These are phyloP conservation scores for Chimonanthus praecox DNA, from an alignment of 164 flowering plant species.

Conservation along the genomic window DNA sequence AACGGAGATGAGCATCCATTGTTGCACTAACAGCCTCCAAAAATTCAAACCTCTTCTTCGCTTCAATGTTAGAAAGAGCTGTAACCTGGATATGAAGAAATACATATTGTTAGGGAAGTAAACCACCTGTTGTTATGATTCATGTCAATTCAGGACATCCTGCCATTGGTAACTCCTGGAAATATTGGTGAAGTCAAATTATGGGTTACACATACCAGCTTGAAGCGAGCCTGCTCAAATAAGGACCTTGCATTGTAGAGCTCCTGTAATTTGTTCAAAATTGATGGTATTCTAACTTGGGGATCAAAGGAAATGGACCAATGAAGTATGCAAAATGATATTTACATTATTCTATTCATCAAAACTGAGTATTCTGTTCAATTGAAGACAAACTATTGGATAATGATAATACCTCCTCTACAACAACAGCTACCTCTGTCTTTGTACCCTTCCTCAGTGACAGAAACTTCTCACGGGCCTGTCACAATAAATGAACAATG, in stretches of 20 bases:
- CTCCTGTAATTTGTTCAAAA: slow-evolving; percentile 66
- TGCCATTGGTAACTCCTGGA: neutral
- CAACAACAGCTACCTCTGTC: slow-evolving; percentile 39
- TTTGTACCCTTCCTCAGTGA: slow-evolving; percentile 61
- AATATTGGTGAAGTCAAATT: neutral
- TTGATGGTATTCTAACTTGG: slow-evolving; percentile 22
- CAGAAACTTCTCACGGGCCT: slow-evolving; percentile 69
- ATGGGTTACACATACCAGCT: slow-evolving; percentile 45
- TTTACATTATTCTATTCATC: slow-evolving; percentile 5
- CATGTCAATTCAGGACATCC: neutral
- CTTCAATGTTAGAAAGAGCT: slow-evolving; percentile 85
- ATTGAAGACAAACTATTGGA: slow-evolving; percentile 4
- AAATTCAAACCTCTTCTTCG: slow-evolving; percentile 93
- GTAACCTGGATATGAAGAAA: slow-evolving; percentile 46
- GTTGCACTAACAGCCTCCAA: slow-evolving; percentile 95
- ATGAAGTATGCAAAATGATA: slow-evolving; percentile 8
- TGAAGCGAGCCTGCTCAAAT: slow-evolving; percentile 97
- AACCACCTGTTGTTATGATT: neutral
- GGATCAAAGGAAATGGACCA: slow-evolving; percentile 12
- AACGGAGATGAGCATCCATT: slow-evolving; percentile 98
- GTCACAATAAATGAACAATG: slow-evolving; percentile 8
- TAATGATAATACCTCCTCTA: slow-evolving; percentile 51
- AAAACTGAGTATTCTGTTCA: neutral
- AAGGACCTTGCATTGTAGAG: slow-evolving; percentile 79
- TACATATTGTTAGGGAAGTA: neutral